Percentiles rank a stretch among this genome's conserved stretches.
Conservation (phyloP, 208 protist genomes). For the Crithidia expoeki region DNA sequence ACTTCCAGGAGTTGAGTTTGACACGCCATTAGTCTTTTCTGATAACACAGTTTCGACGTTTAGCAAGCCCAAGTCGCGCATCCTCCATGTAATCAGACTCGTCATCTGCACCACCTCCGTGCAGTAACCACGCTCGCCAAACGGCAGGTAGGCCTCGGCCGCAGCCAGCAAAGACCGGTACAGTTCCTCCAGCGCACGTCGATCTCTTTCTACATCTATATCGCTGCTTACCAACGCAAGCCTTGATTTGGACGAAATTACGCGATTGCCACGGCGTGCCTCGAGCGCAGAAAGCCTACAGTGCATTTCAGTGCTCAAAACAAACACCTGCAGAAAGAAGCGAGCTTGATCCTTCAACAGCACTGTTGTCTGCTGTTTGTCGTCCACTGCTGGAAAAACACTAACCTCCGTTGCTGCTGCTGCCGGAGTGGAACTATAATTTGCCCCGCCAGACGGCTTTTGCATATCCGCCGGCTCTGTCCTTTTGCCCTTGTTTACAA, state of each 20-base stretch:
- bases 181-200: neutral
- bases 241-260: neutral
- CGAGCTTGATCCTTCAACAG: conserved; percentile 8
- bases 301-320: conserved; percentile 6
- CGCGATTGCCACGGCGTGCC: neutral
- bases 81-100: conserved; percentile 25
- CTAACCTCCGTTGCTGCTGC: neutral
- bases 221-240: neutral
- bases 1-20: no score
- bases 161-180: conserved; percentile 19
- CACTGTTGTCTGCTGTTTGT: neutral
- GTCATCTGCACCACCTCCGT: conserved; percentile 23
- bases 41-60: neutral
- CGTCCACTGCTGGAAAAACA: neutral
- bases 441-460: no score
- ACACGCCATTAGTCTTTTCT: neutral
- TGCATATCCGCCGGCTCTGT: no score
- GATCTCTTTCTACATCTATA: neutral
- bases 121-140: conserved; percentile 1
- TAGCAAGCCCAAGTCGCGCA: conserved; percentile 4
- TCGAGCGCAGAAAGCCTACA: neutral
- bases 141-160: conserved; percentile 2
- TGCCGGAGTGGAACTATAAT: no score
- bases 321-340: conserved; percentile 7
- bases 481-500: no score